Base-by-base conservation (phyloP, 2,329 filamentous ascomycete species). In the Apiospora saccharicola region DNA sequence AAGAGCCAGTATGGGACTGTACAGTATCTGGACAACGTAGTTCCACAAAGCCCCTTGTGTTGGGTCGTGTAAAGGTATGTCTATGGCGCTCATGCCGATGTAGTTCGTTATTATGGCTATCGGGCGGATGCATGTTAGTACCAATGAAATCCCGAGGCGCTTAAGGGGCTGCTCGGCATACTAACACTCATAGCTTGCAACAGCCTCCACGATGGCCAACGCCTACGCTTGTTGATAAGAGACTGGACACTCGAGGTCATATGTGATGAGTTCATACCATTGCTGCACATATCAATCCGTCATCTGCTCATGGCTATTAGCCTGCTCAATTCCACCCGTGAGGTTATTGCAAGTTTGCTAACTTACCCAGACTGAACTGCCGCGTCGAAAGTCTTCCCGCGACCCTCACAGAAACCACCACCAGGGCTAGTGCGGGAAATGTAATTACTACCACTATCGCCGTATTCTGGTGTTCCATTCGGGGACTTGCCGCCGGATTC, bases 1-100 rank as follows among this genome's bases (percentile, higher is more conserved):
- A 13, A 86, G 78, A 4, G 83, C 83, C 2, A 86, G 75, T 64
- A 86, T 83, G 0, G 85, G 85, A 70, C 85, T 86, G 78, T 86
- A 86, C 2, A 84, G 76, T 12, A 85, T 76, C 61, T 85, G 81
- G 47, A 82, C 81, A 24, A 81, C 75, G 57, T 81, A 85, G 75
- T 81, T 81, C 79, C 79, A 83, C 72, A 78, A 75, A 47, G 73
- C 69, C 19, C 75, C 76, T 14, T 72, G 72, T 30, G 74, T 57
- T 26, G 72, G 73, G 70, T 78, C 75, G 51, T 77, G 76, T 30
- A 71, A 73, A 1, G 76, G 76, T 13, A 78, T 75, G 22, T 77
- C 71, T 37, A 73, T 71, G 37, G 37, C 64, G 43, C 67, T 71
- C 12, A 78, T 76, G 16, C 75, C 76, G 53, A 77, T 74, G 71